Conservation (phyloP, 805 yeast species). For the Nakazawaea ernobii region DNA sequence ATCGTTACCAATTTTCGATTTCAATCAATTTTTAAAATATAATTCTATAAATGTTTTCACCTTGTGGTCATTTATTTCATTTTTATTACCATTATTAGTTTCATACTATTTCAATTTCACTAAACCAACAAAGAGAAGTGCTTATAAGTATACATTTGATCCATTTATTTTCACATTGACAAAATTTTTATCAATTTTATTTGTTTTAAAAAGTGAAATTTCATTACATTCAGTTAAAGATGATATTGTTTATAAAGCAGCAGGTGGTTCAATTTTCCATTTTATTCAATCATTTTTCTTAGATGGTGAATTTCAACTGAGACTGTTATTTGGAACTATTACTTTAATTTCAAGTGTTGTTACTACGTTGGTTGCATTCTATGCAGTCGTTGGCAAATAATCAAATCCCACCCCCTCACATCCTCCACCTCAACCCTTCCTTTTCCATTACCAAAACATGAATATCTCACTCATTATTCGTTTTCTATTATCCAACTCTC, state of each 20-base stretch:
- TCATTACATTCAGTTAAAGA: constrained; percentile 18
- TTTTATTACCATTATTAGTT: constrained; percentile 33
- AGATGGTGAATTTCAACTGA: constrained; percentile 32
- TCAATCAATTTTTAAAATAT: constrained; percentile 26
- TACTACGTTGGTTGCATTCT: constrained; percentile 41
- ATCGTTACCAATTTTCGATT: constrained; percentile 28
- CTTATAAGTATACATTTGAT: constrained; percentile 36
- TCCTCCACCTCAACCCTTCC: too few relatives aligned
- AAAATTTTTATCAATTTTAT: constrained; percentile 35
- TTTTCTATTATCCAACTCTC: not conserved
- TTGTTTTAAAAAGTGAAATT: constrained; percentile 26
- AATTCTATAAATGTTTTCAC: constrained; percentile 26
- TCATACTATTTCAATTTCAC: constrained; percentile 52
- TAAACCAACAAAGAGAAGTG: constrained; percentile 30
- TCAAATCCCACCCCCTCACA: not conserved
- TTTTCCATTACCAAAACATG: too few relatives aligned
- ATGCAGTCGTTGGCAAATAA: constrained; percentile 25
- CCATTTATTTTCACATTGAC: constrained; percentile 44
- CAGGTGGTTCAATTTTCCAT: constrained; percentile 22
- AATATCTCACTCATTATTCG: too few relatives aligned
- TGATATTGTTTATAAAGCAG: constrained; percentile 25
- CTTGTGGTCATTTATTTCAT: constrained; percentile 36
- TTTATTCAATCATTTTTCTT: constrained; percentile 26
- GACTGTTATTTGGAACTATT: constrained; percentile 40
- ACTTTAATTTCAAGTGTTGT: constrained; percentile 41